phyloP scores from a whole-genome alignment of 805 yeast species.

The Lachancea waltii region DNA sequence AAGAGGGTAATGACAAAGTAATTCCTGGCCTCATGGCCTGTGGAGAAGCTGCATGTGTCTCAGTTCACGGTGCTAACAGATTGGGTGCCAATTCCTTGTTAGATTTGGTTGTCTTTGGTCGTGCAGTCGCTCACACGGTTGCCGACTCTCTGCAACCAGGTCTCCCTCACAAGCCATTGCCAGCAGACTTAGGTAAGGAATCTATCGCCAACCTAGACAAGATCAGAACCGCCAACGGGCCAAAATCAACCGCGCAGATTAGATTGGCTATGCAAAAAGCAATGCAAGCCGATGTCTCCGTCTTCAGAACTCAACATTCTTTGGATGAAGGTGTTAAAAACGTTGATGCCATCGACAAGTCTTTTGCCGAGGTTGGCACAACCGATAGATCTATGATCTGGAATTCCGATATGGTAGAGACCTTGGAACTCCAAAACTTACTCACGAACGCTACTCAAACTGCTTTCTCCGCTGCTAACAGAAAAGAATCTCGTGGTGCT shows the following conservation, averaged over 20 bases:
- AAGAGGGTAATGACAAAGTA: conserved; percentile 79
- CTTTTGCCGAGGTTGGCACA: conserved; percentile 71
- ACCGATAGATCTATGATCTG: conserved; percentile 97
- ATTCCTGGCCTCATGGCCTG: conserved; percentile 94
- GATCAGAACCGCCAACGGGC: conserved; percentile 79
- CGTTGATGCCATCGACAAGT: conserved; percentile 66
- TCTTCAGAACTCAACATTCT: conserved; percentile 88
- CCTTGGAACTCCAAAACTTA: conserved; percentile 92
- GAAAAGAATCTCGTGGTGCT: conserved; percentile 98
- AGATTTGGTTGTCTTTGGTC: conserved; percentile 95
- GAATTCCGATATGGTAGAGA: conserved; percentile 96
- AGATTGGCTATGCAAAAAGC: conserved; percentile 90
- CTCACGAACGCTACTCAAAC: conserved; percentile 96
- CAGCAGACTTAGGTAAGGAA: conserved; percentile 83
- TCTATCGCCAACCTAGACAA: conserved; percentile 86
- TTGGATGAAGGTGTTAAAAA: conserved; percentile 85
- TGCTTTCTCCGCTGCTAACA: conserved; percentile 86
- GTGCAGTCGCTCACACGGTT: conserved; percentile 94
- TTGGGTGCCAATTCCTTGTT: conserved; percentile 96
- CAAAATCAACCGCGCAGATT: conserved; percentile 76
- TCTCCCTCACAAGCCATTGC: conserved; percentile 72
- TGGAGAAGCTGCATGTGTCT: conserved; percentile 99
- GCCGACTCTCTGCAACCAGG: conserved; percentile 82
- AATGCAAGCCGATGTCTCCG: conserved; percentile 96
- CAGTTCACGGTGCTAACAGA: conserved; percentile 99